phyloP scores from a whole-genome alignment of 768 basidiomycete species.

The Mycena vitilis region DNA sequence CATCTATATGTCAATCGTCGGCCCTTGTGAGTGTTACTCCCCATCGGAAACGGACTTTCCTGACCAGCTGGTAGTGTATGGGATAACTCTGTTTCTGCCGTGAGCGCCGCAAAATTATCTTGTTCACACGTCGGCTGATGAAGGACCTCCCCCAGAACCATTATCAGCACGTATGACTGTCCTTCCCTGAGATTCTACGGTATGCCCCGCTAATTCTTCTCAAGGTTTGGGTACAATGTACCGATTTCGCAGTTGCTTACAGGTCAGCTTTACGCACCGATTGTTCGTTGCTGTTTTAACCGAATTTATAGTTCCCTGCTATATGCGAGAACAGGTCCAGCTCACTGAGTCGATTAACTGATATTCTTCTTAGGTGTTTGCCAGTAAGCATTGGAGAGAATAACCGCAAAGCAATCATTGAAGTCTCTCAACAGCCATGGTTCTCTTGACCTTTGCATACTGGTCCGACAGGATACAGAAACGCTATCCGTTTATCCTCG shows the following conservation, averaged over 20 bases:
- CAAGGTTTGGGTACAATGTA: slow-evolving; percentile 69
- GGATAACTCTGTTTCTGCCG: slow-evolving; percentile 67
- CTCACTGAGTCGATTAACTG: background rate
- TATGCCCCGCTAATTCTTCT: slow-evolving; percentile 4
- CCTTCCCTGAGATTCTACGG: background rate
- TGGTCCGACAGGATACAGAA: slow-evolving; percentile 68
- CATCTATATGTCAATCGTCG: slow-evolving; percentile 69
- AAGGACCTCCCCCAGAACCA: slow-evolving; percentile 54
- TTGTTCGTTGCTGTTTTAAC: too few relatives aligned
- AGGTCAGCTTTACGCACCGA: too few relatives aligned
- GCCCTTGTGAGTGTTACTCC: slow-evolving; percentile 60
- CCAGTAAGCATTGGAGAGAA: slow-evolving; percentile 56
- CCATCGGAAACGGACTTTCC: background rate
- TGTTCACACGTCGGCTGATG: slow-evolving; percentile 1
- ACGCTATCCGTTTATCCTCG: slow-evolving; percentile 70
- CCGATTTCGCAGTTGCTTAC: slow-evolving; percentile 74
- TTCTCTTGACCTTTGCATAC: slow-evolving; percentile 62
- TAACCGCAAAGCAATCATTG: background rate
- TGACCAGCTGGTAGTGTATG: slow-evolving; percentile 30
- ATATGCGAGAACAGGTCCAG: too few relatives aligned
- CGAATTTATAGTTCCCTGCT: slow-evolving; percentile 51
- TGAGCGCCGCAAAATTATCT: slow-evolving; percentile 50
- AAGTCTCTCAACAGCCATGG: slow-evolving; percentile 53
- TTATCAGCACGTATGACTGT: slow-evolving; percentile 61
- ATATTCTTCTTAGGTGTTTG: slow-evolving; percentile 47